Evolutionary conservation across 169 alveolate species (phyloP), one percentile per base, ranked within the genome.

Genomic region (Plasmodium gonderi): DNA sequence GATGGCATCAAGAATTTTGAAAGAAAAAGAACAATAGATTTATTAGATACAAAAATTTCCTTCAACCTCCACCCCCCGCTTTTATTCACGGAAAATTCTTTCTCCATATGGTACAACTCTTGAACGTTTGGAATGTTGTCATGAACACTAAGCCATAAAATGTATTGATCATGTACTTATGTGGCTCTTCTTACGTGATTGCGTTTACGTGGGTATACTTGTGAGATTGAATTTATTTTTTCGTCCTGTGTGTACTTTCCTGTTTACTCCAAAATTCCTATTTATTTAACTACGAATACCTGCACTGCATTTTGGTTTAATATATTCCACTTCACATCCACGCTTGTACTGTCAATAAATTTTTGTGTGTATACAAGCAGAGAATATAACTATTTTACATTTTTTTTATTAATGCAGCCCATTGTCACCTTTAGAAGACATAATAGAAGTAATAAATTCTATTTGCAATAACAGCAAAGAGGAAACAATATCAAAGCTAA

Each of bases 11-110:
- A 69, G 38, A 44, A 47, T 31, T 9, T 72, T 40, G 51, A 23
- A 0, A 17, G 60, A 31, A 5, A 8, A 8, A 14, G 47, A 26
- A 83, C 83, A 29, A 72, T 38, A 8, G 78, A 83, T 11, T 3
- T 72, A 12, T 0, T 45, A 9, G 64, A 47, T 40, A 44, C 14
- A 3, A 12, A 23, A 6, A 29, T 83, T 29, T 12, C 76, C 12
- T 83, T 83, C 79, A 51, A 83, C n/a, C 26, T 83, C 3, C 77
- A 68, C 26, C 85, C 92, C 7, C 92, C 92, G n/a, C 40, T 36
- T 23, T 38, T 83, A 2, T 42, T 69, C 23, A 29, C 36, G 40
- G 92, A 83, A 33, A 69, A 69, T 83, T n/a, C 92, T 23, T 69
- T 64, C 74, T 45, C 44, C 33, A 49, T 83, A 47, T 38, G 92